A percentile compares a stretch with the other conserved stretches of the same genome.
Evolutionary conservation across 805 yeast species (phyloP).

Genomic region (Schwanniomyces sp.): DNA sequence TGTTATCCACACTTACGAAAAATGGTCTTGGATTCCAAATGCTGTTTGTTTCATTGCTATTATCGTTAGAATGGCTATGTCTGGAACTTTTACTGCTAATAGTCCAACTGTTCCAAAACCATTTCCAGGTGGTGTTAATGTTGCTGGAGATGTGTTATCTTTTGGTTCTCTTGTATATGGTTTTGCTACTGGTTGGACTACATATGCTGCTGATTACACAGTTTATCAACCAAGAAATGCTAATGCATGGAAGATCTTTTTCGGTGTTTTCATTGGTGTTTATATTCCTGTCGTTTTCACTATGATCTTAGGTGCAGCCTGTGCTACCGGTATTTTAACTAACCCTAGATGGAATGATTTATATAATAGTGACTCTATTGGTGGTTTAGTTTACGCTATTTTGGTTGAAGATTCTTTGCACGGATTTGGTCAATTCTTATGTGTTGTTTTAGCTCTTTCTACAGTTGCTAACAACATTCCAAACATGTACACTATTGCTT

Average conservation of each 20-base stretch:
- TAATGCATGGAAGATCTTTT: conserved; percentile 58
- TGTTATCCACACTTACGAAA: conserved; percentile 78
- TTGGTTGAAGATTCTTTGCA: conserved; percentile 78
- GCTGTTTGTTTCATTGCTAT: conserved; percentile 70
- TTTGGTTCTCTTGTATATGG: conserved; percentile 85
- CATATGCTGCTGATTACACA: conserved; percentile 90
- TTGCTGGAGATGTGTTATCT: conserved; percentile 75
- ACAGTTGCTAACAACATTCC: conserved; percentile 92
- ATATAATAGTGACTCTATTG: conserved; percentile 37
- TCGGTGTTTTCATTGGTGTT: conserved; percentile 54
- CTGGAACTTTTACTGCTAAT: conserved; percentile 54
- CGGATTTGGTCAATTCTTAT: conserved; percentile 87
- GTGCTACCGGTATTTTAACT: conserved; percentile 63
- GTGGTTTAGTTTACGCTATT: conserved; percentile 82
- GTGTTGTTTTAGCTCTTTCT: conserved; percentile 80
- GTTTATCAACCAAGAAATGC: conserved; percentile 76
- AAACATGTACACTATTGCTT: conserved; percentile 87
- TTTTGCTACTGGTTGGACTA: conserved; percentile 92
- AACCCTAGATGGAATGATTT: conserved; percentile 28
- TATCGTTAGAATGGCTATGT: conserved; percentile 71
- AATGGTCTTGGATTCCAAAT: conserved; percentile 88
- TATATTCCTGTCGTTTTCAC: conserved; percentile 26
- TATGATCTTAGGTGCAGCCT: conserved; percentile 71
- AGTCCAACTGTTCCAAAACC: conserved; percentile 10
- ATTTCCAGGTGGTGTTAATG: conserved; percentile 51